Evolutionary conservation across 23 red algal species (phyloP), one percentile per base, ranked within the genome.

Genomic region (Chondrus crispus): DNA sequence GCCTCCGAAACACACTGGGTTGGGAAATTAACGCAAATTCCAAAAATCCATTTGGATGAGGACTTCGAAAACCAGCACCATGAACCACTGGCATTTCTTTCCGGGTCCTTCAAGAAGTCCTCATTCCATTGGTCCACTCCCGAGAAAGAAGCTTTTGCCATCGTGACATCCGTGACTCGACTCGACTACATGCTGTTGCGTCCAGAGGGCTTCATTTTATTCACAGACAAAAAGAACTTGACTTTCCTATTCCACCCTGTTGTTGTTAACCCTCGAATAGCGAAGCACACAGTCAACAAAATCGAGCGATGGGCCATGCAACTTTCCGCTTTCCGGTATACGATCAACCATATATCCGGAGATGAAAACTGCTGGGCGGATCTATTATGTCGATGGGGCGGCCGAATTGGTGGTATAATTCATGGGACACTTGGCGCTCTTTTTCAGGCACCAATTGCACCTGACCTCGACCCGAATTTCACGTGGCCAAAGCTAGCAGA

Each of bases 331-430:
- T 82, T 58, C 42, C 52, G 26, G 26, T 82, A 82, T 53, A 47
- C 26, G 30, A 58, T 53, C 41, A 5, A 35, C 4, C 78, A 82
- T 82, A 63, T 82, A 20, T 47, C 78, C 46, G 78, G 47, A 52
- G 51, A 82, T 24, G 40, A 82, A 82, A 82, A 82, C 78, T 53
- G 24, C 45, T 60, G 78, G 44, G 78, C 78, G 6, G 51, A 82
- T 62, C 26, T 62, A 5, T 47, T 82, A 9, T n/a, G 44, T 40
- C 78, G 45, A 58, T 82, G 28, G 45, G 52, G 42, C 20, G 78
- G 32, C 71, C 71, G n/a, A 43, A 40, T 39, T 14, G 20, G 28
- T 20, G 38, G 37, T 77, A 66, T 0, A 66, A 0, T 32, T 1
- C 60, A 6, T 19, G 26, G 26, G 8, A 0, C 26, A 22, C 7